phyloP scores from a whole-genome alignment of 192 early-diverging fungal genomes.

The Gaertneriomyces semiglobifer region DNA sequence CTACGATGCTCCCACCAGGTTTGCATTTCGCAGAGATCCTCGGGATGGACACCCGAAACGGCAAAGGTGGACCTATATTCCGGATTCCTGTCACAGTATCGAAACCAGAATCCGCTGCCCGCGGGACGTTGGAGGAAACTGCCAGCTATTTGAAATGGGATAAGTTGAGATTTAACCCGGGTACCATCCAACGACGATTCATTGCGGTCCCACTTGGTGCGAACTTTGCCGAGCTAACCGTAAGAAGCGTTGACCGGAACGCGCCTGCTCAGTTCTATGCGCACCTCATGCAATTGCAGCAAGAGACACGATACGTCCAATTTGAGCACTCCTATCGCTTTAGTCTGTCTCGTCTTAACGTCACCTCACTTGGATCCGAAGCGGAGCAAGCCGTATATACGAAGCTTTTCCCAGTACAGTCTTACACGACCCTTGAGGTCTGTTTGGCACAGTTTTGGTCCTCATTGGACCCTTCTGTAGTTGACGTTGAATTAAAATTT shows the following conservation, averaged over 20 bases:
- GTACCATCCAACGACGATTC: slow-evolving; percentile 75
- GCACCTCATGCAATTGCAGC: slow-evolving; percentile 71
- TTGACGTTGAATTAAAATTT: slow-evolving; percentile 74
- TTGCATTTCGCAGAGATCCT: slow-evolving; percentile 75
- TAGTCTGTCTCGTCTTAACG: slow-evolving; percentile 51
- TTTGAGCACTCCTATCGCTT: slow-evolving; percentile 59
- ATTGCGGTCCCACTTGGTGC: slow-evolving; percentile 78
- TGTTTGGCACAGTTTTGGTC: slow-evolving; percentile 91
- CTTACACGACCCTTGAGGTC: slow-evolving; percentile 73
- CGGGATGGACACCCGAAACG: slow-evolving; percentile 72
- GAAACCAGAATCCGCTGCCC: slow-evolving; percentile 59
- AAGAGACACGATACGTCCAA: slow-evolving; percentile 59
- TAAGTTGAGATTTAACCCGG: slow-evolving; percentile 64
- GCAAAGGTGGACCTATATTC: slow-evolving; percentile 77
- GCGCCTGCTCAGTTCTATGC: slow-evolving; percentile 66
- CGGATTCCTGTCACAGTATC: slow-evolving; percentile 83
- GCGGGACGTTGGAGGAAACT: neutral
- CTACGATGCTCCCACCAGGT: slow-evolving; percentile 71
- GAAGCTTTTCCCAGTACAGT: slow-evolving; percentile 58
- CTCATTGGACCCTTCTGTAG: slow-evolving; percentile 61
- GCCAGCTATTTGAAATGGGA: slow-evolving; percentile 50
- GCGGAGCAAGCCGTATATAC: slow-evolving; percentile 34
- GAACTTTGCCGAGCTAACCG: slow-evolving; percentile 60
- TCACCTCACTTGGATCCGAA: slow-evolving; percentile 41
- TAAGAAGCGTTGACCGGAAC: slow-evolving; percentile 32